A percentile compares a stretch with the other conserved stretches of the same genome.
These are phyloP conservation scores for Melanomma pulvis-pyrius DNA, from an alignment of 495 filamentous ascomycete species.

Conservation along the genomic window DNA sequence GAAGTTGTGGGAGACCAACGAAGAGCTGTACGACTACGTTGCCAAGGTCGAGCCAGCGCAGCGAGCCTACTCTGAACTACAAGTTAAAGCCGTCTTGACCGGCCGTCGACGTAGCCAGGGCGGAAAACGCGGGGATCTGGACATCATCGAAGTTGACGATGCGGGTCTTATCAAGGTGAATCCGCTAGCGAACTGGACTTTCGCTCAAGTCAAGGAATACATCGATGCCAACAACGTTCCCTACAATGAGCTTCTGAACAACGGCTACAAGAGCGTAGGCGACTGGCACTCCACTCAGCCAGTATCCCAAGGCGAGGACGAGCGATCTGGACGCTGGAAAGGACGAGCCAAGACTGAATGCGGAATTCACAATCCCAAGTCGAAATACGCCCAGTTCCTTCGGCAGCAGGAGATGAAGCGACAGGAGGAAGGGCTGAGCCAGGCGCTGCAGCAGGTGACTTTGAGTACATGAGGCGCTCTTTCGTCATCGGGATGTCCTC, in stretches of 20 bases:
- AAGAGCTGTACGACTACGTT: conserved; percentile 92
- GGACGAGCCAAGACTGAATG: conserved; percentile 94
- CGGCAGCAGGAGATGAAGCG: conserved; percentile 72
- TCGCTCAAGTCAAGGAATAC: conserved; percentile 85
- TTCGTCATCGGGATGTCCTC: conserved; percentile 25
- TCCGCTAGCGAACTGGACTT: conserved; percentile 95
- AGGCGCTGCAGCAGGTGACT: conserved; percentile 38
- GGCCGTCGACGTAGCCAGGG: conserved; percentile 91
- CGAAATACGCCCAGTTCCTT: conserved; percentile 84
- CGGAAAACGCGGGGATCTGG: conserved; percentile 84
- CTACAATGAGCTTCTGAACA: conserved; percentile 88
- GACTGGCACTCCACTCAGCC: conserved; percentile 97
- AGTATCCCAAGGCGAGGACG: conserved; percentile 87
- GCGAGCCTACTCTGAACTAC: conserved; percentile 84
- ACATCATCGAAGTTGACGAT: conserved; percentile 90
- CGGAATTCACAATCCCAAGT: conserved; percentile 95
- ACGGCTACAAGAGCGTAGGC: conserved; percentile 93
- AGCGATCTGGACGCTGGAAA: conserved; percentile 97
- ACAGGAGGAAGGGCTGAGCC: conserved; percentile 61
- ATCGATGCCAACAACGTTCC: conserved; percentile 83
- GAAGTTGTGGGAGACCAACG: conserved; percentile 80
- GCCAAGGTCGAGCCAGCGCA: conserved; percentile 97
- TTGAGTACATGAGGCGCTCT: conserved; percentile 37
- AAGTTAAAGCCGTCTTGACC: conserved; percentile 92
- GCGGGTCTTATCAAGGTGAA: conserved; percentile 96